A percentile compares a stretch with the other conserved stretches of the same genome.
Evolutionary conservation across 345 rosid species (phyloP).

Genomic region (Aquilaria yunnanensis): DNA sequence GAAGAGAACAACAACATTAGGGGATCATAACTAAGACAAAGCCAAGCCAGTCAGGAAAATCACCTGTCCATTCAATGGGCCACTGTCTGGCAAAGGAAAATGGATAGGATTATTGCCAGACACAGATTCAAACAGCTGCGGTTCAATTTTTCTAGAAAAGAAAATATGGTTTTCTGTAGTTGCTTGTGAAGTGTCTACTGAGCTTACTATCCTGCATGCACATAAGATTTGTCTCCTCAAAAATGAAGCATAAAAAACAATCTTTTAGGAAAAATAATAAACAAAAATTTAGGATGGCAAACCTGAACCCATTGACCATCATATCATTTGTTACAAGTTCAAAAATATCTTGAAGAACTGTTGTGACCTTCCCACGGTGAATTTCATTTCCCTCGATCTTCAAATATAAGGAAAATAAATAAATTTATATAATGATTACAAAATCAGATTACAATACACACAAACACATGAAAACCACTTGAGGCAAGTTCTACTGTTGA

Average conservation of each 20-base stretch:
- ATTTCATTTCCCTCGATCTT: slow-evolving; percentile 61
- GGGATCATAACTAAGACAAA: too few species aligned
- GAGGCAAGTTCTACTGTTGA: not conserved
- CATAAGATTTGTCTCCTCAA: slow-evolving; percentile 7
- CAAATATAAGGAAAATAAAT: slow-evolving; percentile 14
- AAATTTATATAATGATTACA: not conserved
- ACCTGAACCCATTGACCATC: slow-evolving; percentile 79
- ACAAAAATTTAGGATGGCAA: slow-evolving; percentile 16
- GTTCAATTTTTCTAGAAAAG: slow-evolving; percentile 44
- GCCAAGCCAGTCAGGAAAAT: not conserved
- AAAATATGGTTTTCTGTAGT: slow-evolving; percentile 30
- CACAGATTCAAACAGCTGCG: slow-evolving; percentile 63
- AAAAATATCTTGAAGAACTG: slow-evolving; percentile 88
- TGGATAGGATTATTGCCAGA: slow-evolving; percentile 42
- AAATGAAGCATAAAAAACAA: slow-evolving; percentile 6
- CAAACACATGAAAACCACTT: not conserved
- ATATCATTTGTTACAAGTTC: slow-evolving; percentile 81
- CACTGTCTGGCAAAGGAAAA: slow-evolving; percentile 78
- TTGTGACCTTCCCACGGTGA: slow-evolving; percentile 51
- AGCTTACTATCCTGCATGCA: slow-evolving; percentile 46
- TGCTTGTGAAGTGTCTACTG: slow-evolving; percentile 28
- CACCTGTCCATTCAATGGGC: slow-evolving; percentile 73
- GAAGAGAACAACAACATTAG: too few species aligned
- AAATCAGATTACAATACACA: not conserved
- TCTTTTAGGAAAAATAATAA: slow-evolving; percentile 12